Conservation (phyloP, 2,329 filamentous ascomycete genomes). For the Monilinia fructicola region DNA sequence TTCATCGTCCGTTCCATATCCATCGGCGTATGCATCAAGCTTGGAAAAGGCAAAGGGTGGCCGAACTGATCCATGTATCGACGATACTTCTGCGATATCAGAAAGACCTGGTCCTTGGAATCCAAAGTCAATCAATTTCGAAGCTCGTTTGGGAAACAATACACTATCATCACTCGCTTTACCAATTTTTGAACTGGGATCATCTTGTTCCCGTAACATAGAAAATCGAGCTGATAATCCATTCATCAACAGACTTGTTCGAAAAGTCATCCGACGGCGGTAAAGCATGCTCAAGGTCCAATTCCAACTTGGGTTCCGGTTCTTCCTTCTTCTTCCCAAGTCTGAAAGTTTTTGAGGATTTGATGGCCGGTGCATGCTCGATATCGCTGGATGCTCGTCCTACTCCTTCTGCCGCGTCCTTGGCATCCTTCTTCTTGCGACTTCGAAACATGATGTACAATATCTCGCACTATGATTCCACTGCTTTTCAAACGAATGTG, state of each 20-base stretch:
- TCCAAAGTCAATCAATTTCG: constrained; percentile 68
- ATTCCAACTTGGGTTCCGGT: constrained; percentile 57
- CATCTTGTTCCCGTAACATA: constrained; percentile 93
- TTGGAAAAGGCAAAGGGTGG: constrained; percentile 61
- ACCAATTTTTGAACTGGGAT: constrained; percentile 82
- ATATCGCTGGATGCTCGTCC: constrained; percentile 57
- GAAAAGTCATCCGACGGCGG: constrained; percentile 89
- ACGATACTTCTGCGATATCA: constrained; percentile 90
- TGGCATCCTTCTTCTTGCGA: constrained; percentile 68
- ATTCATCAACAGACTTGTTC: constrained; percentile 94
- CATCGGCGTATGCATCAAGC: constrained; percentile 64
- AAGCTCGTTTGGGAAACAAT: constrained; percentile 77
- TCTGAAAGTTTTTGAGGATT: constrained; percentile 55
- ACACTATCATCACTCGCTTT: constrained; percentile 97
- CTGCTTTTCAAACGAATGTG: neutral
- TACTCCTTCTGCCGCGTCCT: constrained; percentile 51
- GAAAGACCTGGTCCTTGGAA: constrained; percentile 54
- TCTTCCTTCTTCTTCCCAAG: constrained; percentile 55
- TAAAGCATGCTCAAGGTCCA: constrained; percentile 73
- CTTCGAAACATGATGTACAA: constrained; percentile 69
- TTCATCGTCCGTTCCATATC: constrained; percentile 64
- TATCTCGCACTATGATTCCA: constrained; percentile 17
- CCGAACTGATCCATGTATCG: constrained; percentile 63
- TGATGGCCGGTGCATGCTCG: constrained; percentile 39
- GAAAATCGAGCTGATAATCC: constrained; percentile 93